Percentiles rank a stretch among this genome's conserved stretches.
phyloP scores from a whole-genome alignment of 2,329 filamentous ascomycete species.

The Polychaeton citri region DNA sequence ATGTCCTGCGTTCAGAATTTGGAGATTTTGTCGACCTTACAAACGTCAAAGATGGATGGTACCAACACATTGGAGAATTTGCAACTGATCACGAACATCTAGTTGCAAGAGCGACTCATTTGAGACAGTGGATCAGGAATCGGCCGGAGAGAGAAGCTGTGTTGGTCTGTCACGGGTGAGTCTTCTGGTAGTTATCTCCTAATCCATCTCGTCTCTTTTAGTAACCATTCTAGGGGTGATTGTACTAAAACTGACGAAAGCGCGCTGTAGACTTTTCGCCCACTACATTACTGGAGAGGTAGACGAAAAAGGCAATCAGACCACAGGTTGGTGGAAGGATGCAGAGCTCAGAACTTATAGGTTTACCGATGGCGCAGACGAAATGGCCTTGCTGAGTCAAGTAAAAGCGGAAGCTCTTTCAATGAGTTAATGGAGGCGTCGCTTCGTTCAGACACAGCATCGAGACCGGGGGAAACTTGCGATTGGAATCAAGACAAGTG shows the following conservation, averaged over 20 bases:
- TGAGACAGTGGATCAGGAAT: slow-evolving; percentile 13
- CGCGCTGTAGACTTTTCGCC: slow-evolving; percentile 14
- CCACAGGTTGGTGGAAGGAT: slow-evolving; percentile 18
- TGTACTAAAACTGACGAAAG: no score
- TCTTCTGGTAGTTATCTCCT: no score
- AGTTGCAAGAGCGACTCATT: slow-evolving; percentile 11
- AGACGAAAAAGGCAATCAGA: slow-evolving; percentile 16
- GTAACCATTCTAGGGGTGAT: no score
- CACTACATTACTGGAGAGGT: slow-evolving; percentile 18
- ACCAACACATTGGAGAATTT: slow-evolving; percentile 14
- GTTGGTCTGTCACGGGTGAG: slow-evolving; percentile 15
- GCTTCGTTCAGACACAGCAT: no score
- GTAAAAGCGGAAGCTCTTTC: no score
- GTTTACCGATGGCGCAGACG: slow-evolving; percentile 13
- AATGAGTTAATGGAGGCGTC: no score
- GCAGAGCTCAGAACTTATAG: slow-evolving; percentile 16
- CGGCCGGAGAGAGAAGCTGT: slow-evolving; percentile 16
- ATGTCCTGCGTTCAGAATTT: slow-evolving; percentile 10
- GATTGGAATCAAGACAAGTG: no score
- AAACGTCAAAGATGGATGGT: slow-evolving; percentile 15
- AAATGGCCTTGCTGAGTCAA: slow-evolving; percentile 1
- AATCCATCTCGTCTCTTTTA: no score
- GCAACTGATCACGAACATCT: slow-evolving; percentile 11
- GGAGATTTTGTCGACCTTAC: slow-evolving; percentile 13
- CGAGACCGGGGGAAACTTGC: no score